A percentile compares a stretch with the other conserved stretches of the same genome.
Evolutionary conservation across 2,329 filamentous ascomycete genomes (phyloP).

Genomic region (Cylindrodendrum hubeiense): DNA sequence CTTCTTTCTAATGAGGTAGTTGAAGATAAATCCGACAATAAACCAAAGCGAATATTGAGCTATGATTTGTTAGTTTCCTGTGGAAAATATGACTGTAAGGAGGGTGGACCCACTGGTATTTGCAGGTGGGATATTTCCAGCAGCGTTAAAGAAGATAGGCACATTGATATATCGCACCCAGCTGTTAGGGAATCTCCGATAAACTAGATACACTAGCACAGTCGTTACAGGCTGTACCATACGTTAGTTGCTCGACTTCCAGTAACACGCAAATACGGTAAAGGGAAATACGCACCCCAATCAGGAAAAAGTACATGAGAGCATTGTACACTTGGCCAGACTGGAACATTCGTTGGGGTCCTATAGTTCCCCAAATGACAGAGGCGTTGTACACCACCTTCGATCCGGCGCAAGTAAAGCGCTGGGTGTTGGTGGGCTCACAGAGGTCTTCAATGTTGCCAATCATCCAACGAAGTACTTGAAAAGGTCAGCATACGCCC

Average conservation of each 20-base stretch:
- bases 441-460: slow-evolving; percentile 17
- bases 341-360: slow-evolving; percentile 24
- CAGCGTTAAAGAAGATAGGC: slow-evolving; percentile 27
- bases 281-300: slow-evolving; percentile 4
- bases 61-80: neutral
- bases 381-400: slow-evolving; percentile 24
- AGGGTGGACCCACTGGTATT: slow-evolving; percentile 1
- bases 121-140: slow-evolving; percentile 20
- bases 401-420: slow-evolving; percentile 21
- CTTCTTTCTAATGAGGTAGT: slow-evolving; percentile 18
- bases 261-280: neutral
- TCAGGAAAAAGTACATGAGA: slow-evolving; percentile 21
- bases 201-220: slow-evolving; percentile 10
- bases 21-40: slow-evolving; percentile 21
- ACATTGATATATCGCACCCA: slow-evolving; percentile 24
- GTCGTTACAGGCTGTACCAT: neutral
- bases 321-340: slow-evolving; percentile 20
- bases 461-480: slow-evolving; percentile 26
- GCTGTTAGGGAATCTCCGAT: slow-evolving; percentile 18
- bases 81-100: rapidly evolving
- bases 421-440: slow-evolving; percentile 18
- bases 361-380: slow-evolving; percentile 24
- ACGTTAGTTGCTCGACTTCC: neutral
- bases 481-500: neutral
- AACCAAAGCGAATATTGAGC: slow-evolving; percentile 27